Evolutionary conservation across 306 rosid species (phyloP), one percentile per base, ranked within the genome.

Genomic region (Cercis canadensis): DNA sequence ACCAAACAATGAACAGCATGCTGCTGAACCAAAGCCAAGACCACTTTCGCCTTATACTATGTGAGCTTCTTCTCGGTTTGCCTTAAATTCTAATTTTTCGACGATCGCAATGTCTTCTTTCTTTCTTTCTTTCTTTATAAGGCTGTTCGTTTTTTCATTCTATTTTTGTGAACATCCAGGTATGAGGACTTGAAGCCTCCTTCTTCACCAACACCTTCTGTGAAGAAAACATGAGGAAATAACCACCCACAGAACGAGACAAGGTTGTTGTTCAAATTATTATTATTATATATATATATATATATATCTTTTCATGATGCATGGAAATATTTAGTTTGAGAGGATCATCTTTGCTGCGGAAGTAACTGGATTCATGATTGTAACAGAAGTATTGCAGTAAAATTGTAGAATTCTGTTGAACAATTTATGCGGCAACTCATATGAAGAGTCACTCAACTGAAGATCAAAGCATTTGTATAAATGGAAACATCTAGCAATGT

Each of bases 101-200:
- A 17, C 53, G 0, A 12, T 75, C 0, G 52, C 11, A 32, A 44
- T 53, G 12, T 56, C 33, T 45, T 8, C 8, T 16, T 41, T 19
- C 53, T 16, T 62, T 43, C 18, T 32, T n/a, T 57, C 13, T 2
- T 32, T 12, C 8, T 32, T 47, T 46, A 33, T 24, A 10, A 11
- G 10, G 18, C 13, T 50, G 52, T 41, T 71, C 7, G 6, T 10
- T 46, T 2, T 47, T 11, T 36, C 17, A 2, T 15, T 0, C 29
- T 62, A 66, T 4, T 18, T 71, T 57, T 59, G 57, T 75, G 52
- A 73, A 75, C 21, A 64, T 72, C 8, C 84, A 92, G 98, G 97
- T 90, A 90, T 44, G 98, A 90, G 70, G 98, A 92, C 80, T 79
- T 93, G 84, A 90, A 93, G 86, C 97, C 98, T 82, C 97, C 98